phyloP scores from a whole-genome alignment of 306 rosid genomes.

The Arachis hypogaea region DNA sequence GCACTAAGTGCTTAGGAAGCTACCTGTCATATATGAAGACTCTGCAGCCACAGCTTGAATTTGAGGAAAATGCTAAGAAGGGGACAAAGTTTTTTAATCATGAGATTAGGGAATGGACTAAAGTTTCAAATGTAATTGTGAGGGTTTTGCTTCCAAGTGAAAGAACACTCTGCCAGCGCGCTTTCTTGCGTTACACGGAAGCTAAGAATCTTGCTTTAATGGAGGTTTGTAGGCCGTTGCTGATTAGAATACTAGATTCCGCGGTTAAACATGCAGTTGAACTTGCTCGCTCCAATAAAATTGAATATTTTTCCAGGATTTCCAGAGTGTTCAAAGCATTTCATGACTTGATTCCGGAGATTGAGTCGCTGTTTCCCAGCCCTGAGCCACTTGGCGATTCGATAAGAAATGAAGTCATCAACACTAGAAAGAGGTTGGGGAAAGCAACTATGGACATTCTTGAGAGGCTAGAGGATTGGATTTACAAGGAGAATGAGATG shows the following conservation, averaged over 20 bases:
- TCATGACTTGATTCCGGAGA: constrained; percentile 64
- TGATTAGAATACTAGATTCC: constrained; percentile 62
- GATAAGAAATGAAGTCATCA: constrained; percentile 46
- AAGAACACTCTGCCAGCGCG: constrained; percentile 61
- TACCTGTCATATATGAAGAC: too few species aligned
- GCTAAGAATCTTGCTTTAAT: constrained; percentile 65
- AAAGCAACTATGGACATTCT: not conserved
- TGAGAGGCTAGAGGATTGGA: not conserved
- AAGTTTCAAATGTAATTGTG: constrained; percentile 55
- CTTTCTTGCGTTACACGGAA: constrained; percentile 62
- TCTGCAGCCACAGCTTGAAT: too few species aligned
- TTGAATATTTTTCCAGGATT: constrained; percentile 42
- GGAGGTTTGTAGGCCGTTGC: constrained; percentile 72
- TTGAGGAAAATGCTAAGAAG: too few species aligned
- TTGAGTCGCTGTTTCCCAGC: constrained; percentile 56
- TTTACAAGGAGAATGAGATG: not conserved
- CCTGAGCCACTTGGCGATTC: constrained; percentile 47
- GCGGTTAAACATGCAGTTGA: constrained; percentile 64
- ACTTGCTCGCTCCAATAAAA: constrained; percentile 59
- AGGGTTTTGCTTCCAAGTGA: constrained; percentile 70
- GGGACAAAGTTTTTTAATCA: too few species aligned
- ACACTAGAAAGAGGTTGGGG: constrained; percentile 38
- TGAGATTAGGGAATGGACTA: constrained; percentile 54
- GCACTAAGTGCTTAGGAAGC: constrained; percentile 24
- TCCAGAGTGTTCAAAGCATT: constrained; percentile 62